Evolutionary conservation across 73 alveolate species (phyloP).

Genomic region (Uronychia setigera): DNA sequence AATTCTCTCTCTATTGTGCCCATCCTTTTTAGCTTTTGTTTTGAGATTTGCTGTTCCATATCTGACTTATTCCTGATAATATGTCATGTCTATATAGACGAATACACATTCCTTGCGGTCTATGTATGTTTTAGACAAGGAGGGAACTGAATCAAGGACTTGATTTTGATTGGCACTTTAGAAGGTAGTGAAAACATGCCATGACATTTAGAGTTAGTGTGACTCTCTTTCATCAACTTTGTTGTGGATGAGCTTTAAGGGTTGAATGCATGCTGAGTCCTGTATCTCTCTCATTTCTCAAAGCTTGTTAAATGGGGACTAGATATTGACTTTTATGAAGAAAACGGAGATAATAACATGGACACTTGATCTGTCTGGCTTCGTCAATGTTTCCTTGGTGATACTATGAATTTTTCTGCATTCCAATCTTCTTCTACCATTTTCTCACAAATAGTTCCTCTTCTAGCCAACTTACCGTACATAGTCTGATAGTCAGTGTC

Average conservation of each 20-base stretch:
- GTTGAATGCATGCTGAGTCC: not conserved
- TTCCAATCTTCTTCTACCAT: not conserved
- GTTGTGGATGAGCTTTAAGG: no score
- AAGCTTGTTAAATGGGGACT: not conserved
- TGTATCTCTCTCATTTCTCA: not conserved
- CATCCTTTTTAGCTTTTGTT: no score
- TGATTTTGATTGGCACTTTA: not conserved
- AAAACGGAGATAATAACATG: not conserved
- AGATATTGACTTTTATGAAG: not conserved
- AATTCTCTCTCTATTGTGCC: no score
- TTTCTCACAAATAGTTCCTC: not conserved
- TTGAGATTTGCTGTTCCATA: no score
- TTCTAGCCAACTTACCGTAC: not conserved
- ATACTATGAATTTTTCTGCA: no score
- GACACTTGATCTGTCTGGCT: not conserved
- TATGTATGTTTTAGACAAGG: not conserved
- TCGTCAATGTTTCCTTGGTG: not conserved
- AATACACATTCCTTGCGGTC: no score
- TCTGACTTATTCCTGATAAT: no score
- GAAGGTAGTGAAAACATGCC: not conserved
- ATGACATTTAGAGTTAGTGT: not conserved
- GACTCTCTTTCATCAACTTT: not conserved
- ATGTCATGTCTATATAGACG: no score
- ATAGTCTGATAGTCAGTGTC: not conserved
- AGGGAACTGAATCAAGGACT: not conserved